A percentile compares a stretch with the other conserved stretches of the same genome.
These are phyloP conservation scores for Gossypium herbaceum DNA, from an alignment of 345 rosid genomes.

Conservation along the genomic window DNA sequence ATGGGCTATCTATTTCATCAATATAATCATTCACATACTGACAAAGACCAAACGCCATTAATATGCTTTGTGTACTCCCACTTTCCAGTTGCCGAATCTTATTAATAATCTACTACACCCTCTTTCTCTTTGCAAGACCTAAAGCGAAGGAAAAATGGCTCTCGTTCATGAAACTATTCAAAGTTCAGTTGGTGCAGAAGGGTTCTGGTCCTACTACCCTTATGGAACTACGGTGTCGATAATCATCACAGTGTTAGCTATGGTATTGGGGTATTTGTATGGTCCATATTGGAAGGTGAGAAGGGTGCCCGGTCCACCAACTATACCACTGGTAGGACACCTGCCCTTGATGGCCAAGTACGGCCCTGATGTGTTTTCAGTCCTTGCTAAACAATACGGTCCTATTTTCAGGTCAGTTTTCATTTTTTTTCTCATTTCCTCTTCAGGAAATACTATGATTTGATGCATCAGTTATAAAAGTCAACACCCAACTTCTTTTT, in stretches of 20 bases:
- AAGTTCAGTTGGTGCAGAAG: slow-evolving; percentile 13
- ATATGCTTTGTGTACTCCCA: background rate
- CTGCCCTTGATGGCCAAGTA: slow-evolving; percentile 77
- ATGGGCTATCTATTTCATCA: background rate
- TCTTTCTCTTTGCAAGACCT: background rate
- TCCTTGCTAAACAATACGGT: slow-evolving; percentile 76
- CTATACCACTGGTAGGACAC: slow-evolving; percentile 67
- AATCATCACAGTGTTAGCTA: slow-evolving; percentile 23
- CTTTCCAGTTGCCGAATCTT: background rate
- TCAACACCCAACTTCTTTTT: background rate
- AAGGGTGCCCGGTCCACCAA: slow-evolving; percentile 53
- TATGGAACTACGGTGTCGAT: slow-evolving; percentile 1
- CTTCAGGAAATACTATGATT: background rate
- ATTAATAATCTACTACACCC: background rate
- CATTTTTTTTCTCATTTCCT: background rate
- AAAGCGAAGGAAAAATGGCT: background rate
- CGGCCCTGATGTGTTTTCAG: slow-evolving; percentile 76
- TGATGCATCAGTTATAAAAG: background rate
- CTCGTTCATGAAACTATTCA: background rate
- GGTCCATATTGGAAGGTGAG: slow-evolving; percentile 56
- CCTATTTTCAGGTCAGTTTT: slow-evolving; percentile 77
- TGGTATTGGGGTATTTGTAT: slow-evolving; percentile 46
- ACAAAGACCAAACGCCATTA: background rate
- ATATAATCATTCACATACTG: slow-evolving; percentile 1
- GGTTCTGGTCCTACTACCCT: background rate